Evolutionary conservation across 495 filamentous ascomycete species (phyloP), one percentile per base, ranked within the genome.

Genomic region (Tuber brumale): DNA sequence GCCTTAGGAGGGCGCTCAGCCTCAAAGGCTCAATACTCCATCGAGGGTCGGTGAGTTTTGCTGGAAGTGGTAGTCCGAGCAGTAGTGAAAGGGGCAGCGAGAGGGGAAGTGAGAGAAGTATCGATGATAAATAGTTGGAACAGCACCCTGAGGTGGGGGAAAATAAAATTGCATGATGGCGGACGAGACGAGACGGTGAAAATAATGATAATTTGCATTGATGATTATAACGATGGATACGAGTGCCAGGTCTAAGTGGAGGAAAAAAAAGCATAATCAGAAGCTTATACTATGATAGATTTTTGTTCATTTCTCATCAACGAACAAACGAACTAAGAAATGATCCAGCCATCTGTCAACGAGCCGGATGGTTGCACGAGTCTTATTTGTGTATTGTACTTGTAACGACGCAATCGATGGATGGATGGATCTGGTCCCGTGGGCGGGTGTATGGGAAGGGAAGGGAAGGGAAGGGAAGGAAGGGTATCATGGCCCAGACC

Each of bases 1-100:
- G 77, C 21, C 48, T 82, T 35, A 75, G 73, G 39, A 82, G 77
- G 70, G 81, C 81, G 10, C 31, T 82, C n/a, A 78, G 81, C 39
- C 78, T 79, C 79, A 82, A 82, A 69, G 72, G 73, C n/a, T 43
- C 61, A 10, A 70, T 79, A 19, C 70, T 82, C 41, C 80, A 82
- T 48, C 76, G 71, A 23, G 31, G 80, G 46, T 73, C 72, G 19
- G n/a, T 72, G 21, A 79, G 76, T 37, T 70, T 42, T 39, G 78
- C 41, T 48, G 75, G 77, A 6, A 72, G 77, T 31, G 79, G 78
- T 10, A 76, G 66, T 44, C 48, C 72, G 39, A 72, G 31, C 35
- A 21, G 51, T 2, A 73, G 75, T 69, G 77, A 73, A 23, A 77
- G 77, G 35, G 70, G 69, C n/a, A 71, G 31, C 41, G 69, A 66